Evolutionary conservation across 768 basidiomycete genomes (phyloP), one percentile per base, ranked within the genome.

Genomic region (Hemileccinum impolitum): DNA sequence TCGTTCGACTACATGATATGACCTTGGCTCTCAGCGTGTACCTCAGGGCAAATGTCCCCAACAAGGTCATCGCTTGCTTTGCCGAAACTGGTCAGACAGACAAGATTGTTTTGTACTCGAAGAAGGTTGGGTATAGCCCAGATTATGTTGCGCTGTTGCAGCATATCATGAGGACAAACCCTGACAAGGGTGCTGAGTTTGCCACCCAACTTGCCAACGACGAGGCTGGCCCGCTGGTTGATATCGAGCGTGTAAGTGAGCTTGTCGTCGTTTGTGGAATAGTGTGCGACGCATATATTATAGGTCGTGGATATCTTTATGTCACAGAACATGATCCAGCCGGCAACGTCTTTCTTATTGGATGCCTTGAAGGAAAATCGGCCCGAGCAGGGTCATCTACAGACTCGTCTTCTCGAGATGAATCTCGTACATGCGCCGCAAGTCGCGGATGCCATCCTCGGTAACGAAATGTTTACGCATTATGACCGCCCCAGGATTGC

Each of bases 301-400:
- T 26, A 88, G 84, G 90, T 97, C 47, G 94, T 97, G 52, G 96
- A 99, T 62, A 96, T 98, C 60, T 98, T 99, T 77, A 96, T 97
- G 93, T 88, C 89, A 0, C 94, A 96, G 66, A 98, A 97, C 72
- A 92, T 98, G 93, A 94, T 98, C 50, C 96, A 98, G 68, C 95
- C 94, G 17, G 96, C 96, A 6, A 99, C 96, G 0, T 94, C 93
- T 1, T 98, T 99, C 85, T 74, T 98, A 41, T 73, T 99, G 50
- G 96, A 98, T 63, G 96, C 94, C 18, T 77, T 99, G 59, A 98
- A 99, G 75, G 96, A 99, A 48, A 98, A 99, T 75, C 89, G 89
- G 65, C 90, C 94, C 0, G 96, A 99, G 68, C 95, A 99, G 64
- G 95, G 84, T 0, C 93, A 87, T 56, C 74, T 99, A 13, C 96